Evolutionary conservation across 2,329 filamentous ascomycete genomes (phyloP).

Genomic region (Botrytis aclada): DNA sequence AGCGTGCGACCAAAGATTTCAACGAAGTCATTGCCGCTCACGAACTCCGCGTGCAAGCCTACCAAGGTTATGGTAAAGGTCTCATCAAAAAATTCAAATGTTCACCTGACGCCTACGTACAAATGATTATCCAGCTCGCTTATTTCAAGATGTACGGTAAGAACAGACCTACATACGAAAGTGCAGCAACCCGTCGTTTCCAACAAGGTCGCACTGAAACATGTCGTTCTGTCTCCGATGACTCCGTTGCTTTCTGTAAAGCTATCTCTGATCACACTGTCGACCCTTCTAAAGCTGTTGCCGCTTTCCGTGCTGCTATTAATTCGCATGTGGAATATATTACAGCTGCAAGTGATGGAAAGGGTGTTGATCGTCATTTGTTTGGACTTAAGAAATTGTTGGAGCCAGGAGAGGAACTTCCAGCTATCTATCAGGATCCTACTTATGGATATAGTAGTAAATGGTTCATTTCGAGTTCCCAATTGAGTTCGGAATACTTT

Average conservation of each 20-base stretch:
- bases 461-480: constrained; percentile 87
- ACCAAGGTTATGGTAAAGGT: constrained; percentile 96
- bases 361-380: constrained; percentile 93
- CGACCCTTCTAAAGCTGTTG: constrained; percentile 62
- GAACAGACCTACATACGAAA: constrained; percentile 97
- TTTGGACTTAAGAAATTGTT: constrained; percentile 94
- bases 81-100: constrained; percentile 99
- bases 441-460: constrained; percentile 78
- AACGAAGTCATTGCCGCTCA: constrained; percentile 77
- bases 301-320: constrained; percentile 79
- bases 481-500: constrained; percentile 94
- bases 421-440: constrained; percentile 81
- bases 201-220: constrained; percentile 96
- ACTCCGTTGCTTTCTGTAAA: constrained; percentile 84
- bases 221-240: constrained; percentile 87
- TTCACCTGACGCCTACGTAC: constrained; percentile 94
- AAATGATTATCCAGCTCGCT: constrained; percentile 97
- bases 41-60: constrained; percentile 89
- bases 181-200: constrained; percentile 90
- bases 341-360: constrained; percentile 80
- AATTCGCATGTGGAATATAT: constrained; percentile 88
- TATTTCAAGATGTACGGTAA: constrained; percentile 99
- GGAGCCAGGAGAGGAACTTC: constrained; percentile 74
- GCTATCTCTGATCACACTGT: constrained; percentile 71
- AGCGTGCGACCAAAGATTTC: constrained; percentile 76